Conservation (phyloP, 495 filamentous ascomycete species). For the Penicillium parvum region DNA sequence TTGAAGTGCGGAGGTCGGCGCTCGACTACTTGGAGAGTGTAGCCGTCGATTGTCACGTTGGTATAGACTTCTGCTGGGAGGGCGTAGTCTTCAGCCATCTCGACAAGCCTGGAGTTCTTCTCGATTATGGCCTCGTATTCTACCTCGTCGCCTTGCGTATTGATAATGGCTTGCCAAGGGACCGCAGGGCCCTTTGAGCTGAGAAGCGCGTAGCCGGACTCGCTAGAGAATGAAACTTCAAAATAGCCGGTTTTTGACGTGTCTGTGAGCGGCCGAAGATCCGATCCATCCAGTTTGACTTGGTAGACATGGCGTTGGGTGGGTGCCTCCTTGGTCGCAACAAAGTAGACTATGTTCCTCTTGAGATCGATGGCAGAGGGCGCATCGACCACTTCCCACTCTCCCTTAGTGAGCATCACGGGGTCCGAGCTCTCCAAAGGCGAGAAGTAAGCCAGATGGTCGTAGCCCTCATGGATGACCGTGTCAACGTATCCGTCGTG, state of each 20-base stretch:
- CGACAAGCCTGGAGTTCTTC: slow-evolving; percentile 64
- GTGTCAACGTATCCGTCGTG: slow-evolving; percentile 92
- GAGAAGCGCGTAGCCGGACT: slow-evolving; percentile 74
- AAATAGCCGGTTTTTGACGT: slow-evolving; percentile 78
- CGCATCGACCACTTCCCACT: slow-evolving; percentile 90
- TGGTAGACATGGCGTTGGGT: slow-evolving; percentile 89
- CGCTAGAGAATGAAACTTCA: slow-evolving; percentile 76
- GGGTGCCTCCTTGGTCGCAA: slow-evolving; percentile 79
- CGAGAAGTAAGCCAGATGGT: slow-evolving; percentile 93
- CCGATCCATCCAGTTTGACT: slow-evolving; percentile 75
- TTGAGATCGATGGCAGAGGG: slow-evolving; percentile 84
- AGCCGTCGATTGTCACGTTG: slow-evolving; percentile 76
- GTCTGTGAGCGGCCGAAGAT: slow-evolving; percentile 67
- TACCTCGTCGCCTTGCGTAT: slow-evolving; percentile 64
- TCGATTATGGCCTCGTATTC: slow-evolving; percentile 67
- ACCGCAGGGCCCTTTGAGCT: slow-evolving; percentile 80
- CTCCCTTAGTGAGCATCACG: slow-evolving; percentile 76
- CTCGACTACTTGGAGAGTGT: slow-evolving; percentile 80
- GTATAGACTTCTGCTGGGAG: slow-evolving; percentile 82
- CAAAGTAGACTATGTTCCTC: slow-evolving; percentile 83
- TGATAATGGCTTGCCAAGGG: slow-evolving; percentile 89
- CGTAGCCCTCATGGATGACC: slow-evolving; percentile 77
- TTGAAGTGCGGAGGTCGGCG: slow-evolving; percentile 89
- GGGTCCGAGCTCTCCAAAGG: slow-evolving; percentile 79
- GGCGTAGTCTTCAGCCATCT: slow-evolving; percentile 67